Evolutionary conservation across 1,284 basidiomycete species (phyloP), one percentile per base, ranked within the genome.

Genomic region (Malassezia furfur): DNA sequence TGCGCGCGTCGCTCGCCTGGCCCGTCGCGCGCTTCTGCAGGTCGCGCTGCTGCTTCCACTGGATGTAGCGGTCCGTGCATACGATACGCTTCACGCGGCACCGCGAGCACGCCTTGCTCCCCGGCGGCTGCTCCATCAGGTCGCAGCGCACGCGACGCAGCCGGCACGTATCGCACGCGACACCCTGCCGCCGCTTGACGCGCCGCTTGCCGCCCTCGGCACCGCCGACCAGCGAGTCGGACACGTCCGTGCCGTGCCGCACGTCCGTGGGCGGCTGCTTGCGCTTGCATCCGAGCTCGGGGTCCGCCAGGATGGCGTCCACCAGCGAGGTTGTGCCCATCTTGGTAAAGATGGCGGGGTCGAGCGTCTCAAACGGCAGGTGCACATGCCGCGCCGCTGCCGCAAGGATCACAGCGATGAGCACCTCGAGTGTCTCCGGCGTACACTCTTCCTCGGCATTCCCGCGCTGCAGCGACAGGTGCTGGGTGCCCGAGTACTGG

Each of bases 131-230:
- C 52, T 73, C 70, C 25, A 65, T 69, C 22, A 71, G 41, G 41
- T 71, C 68, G 56, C 70, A 73, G 15, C 70, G 52, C 21, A 73
- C 66, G 32, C 70, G 57, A 9, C 70, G 62, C 22, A 73, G 53
- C 14, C 68, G 69, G 50, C 70, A 73, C 7, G 68, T 70, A 36
- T 73, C 70, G 50, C 70, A 73, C 8, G 70, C 70, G 3, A 73
- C 70, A 10, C 70, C 70, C 56, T 73, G 70, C 38, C 71, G 68
- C 12, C 70, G 64, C 54, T 72, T 72, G 15, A 52, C 43, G 9
- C 66, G 66, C 56, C 60, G 58, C n/a, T 39, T 8, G 5, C 6
- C 37, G 22, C 35, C 22, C 12, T 15, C n/a, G 11, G 22, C 21
- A 8, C 10, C 19, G 5, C 17, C 28, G 9, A 22, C 38, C 38